Conservation (phyloP, 352 stramenopile genomes). For the Phytophthora capsici region DNA sequence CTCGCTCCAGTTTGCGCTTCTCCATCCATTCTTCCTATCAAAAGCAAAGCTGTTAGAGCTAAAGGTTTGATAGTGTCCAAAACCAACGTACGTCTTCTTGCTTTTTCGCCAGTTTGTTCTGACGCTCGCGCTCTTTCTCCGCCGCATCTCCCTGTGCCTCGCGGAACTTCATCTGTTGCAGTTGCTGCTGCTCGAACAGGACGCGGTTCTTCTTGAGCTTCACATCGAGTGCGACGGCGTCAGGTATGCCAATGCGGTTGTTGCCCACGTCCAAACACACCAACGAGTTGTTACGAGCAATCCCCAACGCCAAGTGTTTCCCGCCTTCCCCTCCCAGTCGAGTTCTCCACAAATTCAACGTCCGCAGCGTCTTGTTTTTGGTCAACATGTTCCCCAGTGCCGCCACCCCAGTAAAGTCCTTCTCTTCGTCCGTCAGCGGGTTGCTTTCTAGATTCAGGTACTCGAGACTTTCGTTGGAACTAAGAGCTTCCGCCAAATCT, state of each 20-base stretch:
- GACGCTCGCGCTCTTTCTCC: constrained; percentile 52
- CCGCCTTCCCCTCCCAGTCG: constrained; percentile 69
- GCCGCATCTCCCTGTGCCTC: constrained; percentile 61
- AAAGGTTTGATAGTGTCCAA: neutral
- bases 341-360: constrained; percentile 81
- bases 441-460: constrained; percentile 82
- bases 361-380: constrained; percentile 65
- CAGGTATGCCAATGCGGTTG: constrained; percentile 67
- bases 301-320: constrained; percentile 62
- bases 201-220: constrained; percentile 62
- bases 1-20: constrained; percentile 67
- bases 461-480: constrained; percentile 57
- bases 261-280: constrained; percentile 84
- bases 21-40: constrained; percentile 79
- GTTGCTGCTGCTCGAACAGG: constrained; percentile 46
- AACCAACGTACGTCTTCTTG: constrained; percentile 55
- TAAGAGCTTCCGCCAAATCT: constrained; percentile 65
- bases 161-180: constrained; percentile 50
- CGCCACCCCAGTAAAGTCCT: constrained; percentile 67
- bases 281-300: constrained; percentile 62
- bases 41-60: constrained; percentile 8
- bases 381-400: constrained; percentile 64
- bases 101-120: constrained; percentile 55
- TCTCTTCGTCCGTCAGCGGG: constrained; percentile 78
- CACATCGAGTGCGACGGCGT: constrained; percentile 56